Evolutionary conservation across 1,284 basidiomycete species (phyloP), one percentile per base, ranked within the genome.

Genomic region (Ceratobasidium sp.): DNA sequence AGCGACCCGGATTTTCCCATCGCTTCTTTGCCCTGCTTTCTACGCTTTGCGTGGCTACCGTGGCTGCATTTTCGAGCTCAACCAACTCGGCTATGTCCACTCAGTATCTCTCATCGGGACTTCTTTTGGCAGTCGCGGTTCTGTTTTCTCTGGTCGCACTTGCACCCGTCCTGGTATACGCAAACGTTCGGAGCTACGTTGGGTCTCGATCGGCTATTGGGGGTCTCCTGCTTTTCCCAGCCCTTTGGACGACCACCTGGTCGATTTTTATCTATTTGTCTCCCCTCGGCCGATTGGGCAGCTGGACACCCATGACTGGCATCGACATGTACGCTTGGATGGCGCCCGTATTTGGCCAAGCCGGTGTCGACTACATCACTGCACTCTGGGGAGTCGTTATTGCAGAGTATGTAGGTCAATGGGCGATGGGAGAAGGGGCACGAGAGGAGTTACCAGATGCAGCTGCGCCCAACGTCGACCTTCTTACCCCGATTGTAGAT

Each of bases 301-400:
- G 89, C 17, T 94, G 92, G 92, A 90, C 86, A 64, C 89, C 91
- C 4, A 84, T 89, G 25, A 81, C 85, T 5, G 87, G 88, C 1
- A 82, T 86, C 37, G 85, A 86, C 7, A 83, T 86, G 0, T 94
- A 94, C 80, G 80, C 81, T 2, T 95, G 92, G 92, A 82, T 90
- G n/a, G 80, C 87, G 4, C 87, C 86, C 0, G 81, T 86, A 51
- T 79, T 88, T 34, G 93, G 93, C 3, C 86, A 89, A 44, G 83
- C 85, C 54, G 89, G 87, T 15, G 86, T 89, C 76, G 91, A 94
- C 81, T 94, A 91, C 90, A 82, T 91, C 52, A 86, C 88, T 4
- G 92, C 88, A 29, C 89, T 88, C 11, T 94, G 91, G 89, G 91
- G 91, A 7, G 88, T 89, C 4, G 86, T 93, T n/a, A 79, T 88